Evolutionary conservation across 352 stramenopile genomes (phyloP), one percentile per base, ranked within the genome.

Genomic region (Plasmopara muralis): DNA sequence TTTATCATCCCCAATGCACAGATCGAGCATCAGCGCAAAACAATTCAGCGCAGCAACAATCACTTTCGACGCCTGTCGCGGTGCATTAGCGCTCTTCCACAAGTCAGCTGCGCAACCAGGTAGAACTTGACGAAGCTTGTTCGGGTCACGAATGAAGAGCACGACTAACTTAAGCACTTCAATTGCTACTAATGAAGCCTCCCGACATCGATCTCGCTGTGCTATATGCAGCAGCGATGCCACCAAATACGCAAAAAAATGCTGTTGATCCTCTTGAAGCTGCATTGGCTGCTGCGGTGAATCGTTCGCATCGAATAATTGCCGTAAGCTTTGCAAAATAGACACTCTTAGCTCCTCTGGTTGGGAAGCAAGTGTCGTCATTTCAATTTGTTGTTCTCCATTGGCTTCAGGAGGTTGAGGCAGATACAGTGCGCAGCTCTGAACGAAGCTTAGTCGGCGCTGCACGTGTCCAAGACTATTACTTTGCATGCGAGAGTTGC

Each of bases 231-330:
- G 53, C 18, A 89, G 47, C 44, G 70, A 62, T 7, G 73, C 75
- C 9, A 92, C 64, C 5, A 78, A 29, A 47, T 89, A 92, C 28
- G 78, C 78, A 46, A 89, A 68, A 34, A 92, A 87, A 51, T 92
- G 64, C 10, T 72, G 64, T 14, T 75, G 60, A 28, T 87, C 67
- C 10, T 51, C 53, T 34, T 48, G 59, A 55, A 53, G 50, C 34
- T 50, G 64, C 15, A 60, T 44, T 33, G 41, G 25, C 38, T 61
- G 50, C 18, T 54, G 55, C 12, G 57, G 18, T 6, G 18, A 5
- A 0, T 44, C 37, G n/a, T 59, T 31, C 3, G 44, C 49, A 20
- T 53, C 40, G 13, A 88, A 60, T 13, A 86, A 34, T 28, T 66
- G 47, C 5, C 55, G 55, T 25, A 88, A 49, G 63, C 68, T 72